Percentiles rank a stretch among this genome's conserved stretches.
Conservation (phyloP, 345 rosid species). For the Adansonia digitata region DNA sequence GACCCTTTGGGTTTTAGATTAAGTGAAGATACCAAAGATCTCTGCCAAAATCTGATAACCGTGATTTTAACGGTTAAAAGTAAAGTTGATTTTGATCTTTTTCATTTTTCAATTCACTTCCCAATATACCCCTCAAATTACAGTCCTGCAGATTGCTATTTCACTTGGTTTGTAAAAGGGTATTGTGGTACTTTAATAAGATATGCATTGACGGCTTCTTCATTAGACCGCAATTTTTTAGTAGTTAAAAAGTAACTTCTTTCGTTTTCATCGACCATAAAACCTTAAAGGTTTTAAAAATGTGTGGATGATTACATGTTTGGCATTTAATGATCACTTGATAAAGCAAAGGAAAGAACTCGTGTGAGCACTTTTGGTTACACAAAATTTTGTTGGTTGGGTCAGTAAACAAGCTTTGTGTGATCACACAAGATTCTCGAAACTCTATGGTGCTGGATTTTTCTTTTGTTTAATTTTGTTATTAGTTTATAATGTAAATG, state of each 20-base stretch:
- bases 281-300: neutral
- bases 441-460: slow-evolving; percentile 37
- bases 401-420: slow-evolving; percentile 37
- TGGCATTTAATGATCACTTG: slow-evolving; percentile 56
- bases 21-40: neutral
- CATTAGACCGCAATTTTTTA: slow-evolving; percentile 20
- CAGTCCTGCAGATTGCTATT: neutral
- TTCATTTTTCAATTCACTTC: neutral
- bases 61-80: slow-evolving; percentile 24
- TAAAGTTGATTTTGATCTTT: slow-evolving; percentile 21
- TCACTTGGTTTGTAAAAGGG: slow-evolving; percentile 19
- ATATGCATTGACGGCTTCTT: slow-evolving; percentile 14
- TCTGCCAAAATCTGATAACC: slow-evolving; percentile 5
- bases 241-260: slow-evolving; percentile 19
- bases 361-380: slow-evolving; percentile 34
- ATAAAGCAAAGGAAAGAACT: slow-evolving; percentile 39
- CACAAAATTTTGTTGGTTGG: slow-evolving; percentile 38
- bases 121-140: slow-evolving; percentile 17
- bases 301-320: neutral
- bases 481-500: slow-evolving; percentile 17
- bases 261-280: slow-evolving; percentile 20
- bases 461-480: slow-evolving; percentile 21
- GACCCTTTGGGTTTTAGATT: slow-evolving; percentile 13
- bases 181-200: slow-evolving; percentile 13
- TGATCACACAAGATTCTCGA: slow-evolving; percentile 56